Conservation (phyloP, 805 yeast species). For the Metschnikowia matae region DNA sequence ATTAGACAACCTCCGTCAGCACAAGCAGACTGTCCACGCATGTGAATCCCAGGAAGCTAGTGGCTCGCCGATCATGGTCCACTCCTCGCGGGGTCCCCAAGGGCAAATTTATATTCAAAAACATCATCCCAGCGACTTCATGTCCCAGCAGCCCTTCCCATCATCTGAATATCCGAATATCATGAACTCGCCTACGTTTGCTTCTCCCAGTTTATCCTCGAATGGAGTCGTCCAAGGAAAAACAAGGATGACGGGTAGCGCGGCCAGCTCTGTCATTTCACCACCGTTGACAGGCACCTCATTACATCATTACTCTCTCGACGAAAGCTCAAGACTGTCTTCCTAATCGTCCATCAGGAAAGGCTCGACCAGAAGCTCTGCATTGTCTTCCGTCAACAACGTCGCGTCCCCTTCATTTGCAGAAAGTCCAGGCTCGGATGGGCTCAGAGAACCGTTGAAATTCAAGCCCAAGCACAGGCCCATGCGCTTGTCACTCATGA, state of each 20-base stretch:
- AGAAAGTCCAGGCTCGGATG: constrained; percentile 1
- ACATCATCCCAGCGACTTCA: background rate
- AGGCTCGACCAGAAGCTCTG: constrained; percentile 2
- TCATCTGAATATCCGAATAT: background rate
- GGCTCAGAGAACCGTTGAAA: constrained; percentile 17
- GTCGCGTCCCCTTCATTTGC: constrained; percentile 6
- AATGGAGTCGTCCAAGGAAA: background rate
- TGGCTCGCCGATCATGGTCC: constrained; percentile 1
- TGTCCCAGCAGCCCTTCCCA: background rate
- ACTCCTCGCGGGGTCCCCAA: background rate
- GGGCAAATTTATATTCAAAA: background rate
- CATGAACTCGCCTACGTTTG: background rate
- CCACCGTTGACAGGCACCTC: constrained; percentile 2
- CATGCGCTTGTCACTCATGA: constrained; percentile 34
- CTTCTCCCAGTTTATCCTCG: background rate
- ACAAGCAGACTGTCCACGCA: constrained; percentile 68
- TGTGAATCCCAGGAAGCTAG: constrained; percentile 28
- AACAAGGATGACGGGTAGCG: background rate
- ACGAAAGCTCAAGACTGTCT: background rate
- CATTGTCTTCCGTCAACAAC: background rate
- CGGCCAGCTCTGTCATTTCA: background rate
- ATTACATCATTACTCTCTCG: background rate
- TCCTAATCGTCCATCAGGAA: background rate
- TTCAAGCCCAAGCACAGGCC: constrained; percentile 40
- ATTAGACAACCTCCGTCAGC: constrained; percentile 85